Evolutionary conservation across 805 yeast species (phyloP).

Genomic region (Sungouiella thailandica): DNA sequence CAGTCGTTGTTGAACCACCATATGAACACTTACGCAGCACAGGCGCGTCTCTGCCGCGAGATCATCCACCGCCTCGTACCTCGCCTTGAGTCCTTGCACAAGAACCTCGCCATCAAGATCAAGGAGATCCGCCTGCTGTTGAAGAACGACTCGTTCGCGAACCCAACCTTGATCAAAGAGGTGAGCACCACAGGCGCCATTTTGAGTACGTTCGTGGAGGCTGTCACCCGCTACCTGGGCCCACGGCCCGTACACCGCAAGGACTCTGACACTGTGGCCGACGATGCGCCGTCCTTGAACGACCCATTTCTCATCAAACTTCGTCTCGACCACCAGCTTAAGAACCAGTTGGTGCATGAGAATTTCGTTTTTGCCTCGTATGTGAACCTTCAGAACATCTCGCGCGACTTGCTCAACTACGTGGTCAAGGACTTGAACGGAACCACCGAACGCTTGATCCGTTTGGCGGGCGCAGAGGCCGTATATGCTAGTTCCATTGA

Average conservation of each 20-base stretch:
- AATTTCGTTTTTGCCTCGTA: constrained; percentile 39
- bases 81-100: constrained; percentile 30
- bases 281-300: constrained; percentile 24
- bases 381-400: constrained; percentile 37
- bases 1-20: constrained; percentile 34
- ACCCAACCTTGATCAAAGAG: constrained; percentile 30
- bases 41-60: constrained; percentile 28
- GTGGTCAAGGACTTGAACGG: constrained; percentile 33
- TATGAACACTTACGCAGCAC: constrained; percentile 21
- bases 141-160: constrained; percentile 39
- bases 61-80: constrained; percentile 30
- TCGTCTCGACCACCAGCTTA: constrained; percentile 35
- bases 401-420: constrained; percentile 33
- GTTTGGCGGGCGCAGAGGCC: constrained; percentile 20
- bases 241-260: constrained; percentile 28
- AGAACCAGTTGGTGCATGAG: constrained; percentile 37
- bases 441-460: constrained; percentile 30
- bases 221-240: constrained; percentile 30
- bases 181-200: constrained; percentile 58
- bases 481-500: constrained; percentile 14
- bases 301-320: constrained; percentile 41
- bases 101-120: constrained; percentile 33
- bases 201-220: constrained; percentile 28
- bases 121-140: constrained; percentile 37
- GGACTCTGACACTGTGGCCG: constrained; percentile 19